Base-by-base conservation (phyloP, 2,329 filamentous ascomycete genomes). In the Colletotrichum eremochloae region DNA sequence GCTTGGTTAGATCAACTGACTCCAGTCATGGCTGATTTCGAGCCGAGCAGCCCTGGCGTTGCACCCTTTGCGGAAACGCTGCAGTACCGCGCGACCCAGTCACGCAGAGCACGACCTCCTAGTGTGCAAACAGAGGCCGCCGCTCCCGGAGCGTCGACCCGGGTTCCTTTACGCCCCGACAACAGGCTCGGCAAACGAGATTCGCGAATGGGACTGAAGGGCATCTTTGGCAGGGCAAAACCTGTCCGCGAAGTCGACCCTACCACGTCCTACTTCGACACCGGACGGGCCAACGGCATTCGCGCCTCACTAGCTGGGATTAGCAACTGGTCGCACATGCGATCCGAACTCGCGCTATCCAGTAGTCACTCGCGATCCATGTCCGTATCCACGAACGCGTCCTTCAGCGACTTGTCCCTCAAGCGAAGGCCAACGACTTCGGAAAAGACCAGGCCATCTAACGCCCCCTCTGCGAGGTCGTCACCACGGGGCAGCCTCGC, bases 201-300 rank as follows among this genome's bases (percentile, higher is more conserved):
- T 72, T 89, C 88, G 20, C 86, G 83, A 70, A 76, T 89, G 63
- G 87, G 85, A 4, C 77, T 90, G 61, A 82, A 86, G 65, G 85
- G 80, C 73, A 81, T 90, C 11, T 90, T 90, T 74, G 81, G 83
- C 52, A 83, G 86, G 72, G 81, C 82, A 29, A 88, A 83, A 76
- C 62, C 79, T 4, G 75, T 76, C 15, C 82, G 81, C 71, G 80
- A 84, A 7, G 68, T 74, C 5, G 81, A 84, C 38, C 77, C 77
- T 6, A 68, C 78, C 5, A 74, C 77, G 4, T 77, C 79, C 11
- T 77, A 80, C 50, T 76, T 78, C 52, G 78, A 80, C 14, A 74
- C 76, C 3, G 76, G 80, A 5, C 81, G 80, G 55, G 76, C 81
- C n/a, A 77, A 78, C 12, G 80, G 82, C 29, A 82, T 85, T 67